Percentiles rank a stretch among this genome's conserved stretches.
Conservation (phyloP, 345 rosid species). For the Pelargonium nanum region DNA sequence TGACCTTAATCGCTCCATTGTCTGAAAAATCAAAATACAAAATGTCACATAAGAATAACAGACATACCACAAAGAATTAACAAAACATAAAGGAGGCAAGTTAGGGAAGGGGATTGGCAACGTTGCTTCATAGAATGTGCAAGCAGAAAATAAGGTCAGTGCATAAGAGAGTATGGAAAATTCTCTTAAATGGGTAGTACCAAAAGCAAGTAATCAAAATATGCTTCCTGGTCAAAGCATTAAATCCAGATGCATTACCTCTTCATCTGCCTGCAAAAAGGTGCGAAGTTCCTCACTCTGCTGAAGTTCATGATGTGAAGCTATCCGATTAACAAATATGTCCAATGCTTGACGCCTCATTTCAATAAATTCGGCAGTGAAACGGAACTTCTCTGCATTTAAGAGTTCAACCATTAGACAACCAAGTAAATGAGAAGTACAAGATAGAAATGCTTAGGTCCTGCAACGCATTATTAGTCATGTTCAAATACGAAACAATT, state of each 20-base stretch:
- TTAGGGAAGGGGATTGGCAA: too few species aligned
- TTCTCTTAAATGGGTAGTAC: too few species aligned
- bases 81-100: too few species aligned
- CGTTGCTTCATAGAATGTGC: too few species aligned
- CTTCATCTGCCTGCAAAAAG: constrained; percentile 95
- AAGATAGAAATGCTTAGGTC: neutral
- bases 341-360: constrained; percentile 89
- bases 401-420: too few species aligned
- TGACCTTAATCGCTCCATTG: constrained; percentile 90
- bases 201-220: neutral
- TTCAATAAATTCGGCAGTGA: constrained; percentile 95
- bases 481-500: too few species aligned
- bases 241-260: constrained; percentile 31
- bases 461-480: neutral
- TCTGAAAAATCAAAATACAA: constrained; percentile 32
- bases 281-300: constrained; percentile 90
- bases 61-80: neutral
- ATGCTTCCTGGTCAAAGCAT: neutral
- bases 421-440: too few species aligned
- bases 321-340: constrained; percentile 79
- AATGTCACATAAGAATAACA: neutral
- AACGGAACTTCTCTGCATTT: constrained; percentile 87
- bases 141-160: too few species aligned
- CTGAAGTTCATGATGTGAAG: constrained; percentile 74
- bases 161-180: too few species aligned